Percentiles rank a stretch among this genome's conserved stretches.
These are phyloP conservation scores for Globisporangium iwayamae DNA, from an alignment of 352 stramenopile species.

Conservation along the genomic window DNA sequence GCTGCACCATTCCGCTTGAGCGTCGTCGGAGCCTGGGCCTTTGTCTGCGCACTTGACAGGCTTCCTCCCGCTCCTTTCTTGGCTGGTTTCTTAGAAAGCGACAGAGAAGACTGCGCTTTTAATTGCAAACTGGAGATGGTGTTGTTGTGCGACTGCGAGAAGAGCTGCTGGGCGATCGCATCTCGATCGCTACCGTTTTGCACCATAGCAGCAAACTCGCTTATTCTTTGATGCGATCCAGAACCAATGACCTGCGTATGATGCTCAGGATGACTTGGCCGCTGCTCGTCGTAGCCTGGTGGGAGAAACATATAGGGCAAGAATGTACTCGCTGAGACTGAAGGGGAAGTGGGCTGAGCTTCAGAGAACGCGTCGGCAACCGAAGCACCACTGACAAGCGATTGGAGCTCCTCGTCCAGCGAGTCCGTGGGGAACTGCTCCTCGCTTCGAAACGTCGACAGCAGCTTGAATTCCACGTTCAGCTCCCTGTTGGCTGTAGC, in stretches of 20 bases:
- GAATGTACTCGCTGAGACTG: not conserved
- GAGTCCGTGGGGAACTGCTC: constrained; percentile 20
- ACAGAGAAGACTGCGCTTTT: not conserved
- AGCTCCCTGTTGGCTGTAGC: constrained; percentile 10
- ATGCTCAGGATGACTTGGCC: not conserved
- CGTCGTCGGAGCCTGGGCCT: not conserved
- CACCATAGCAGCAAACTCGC: not conserved
- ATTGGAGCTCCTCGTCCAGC: constrained; percentile 12
- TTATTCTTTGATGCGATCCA: not conserved
- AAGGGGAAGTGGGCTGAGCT: not conserved
- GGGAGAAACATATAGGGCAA: constrained; percentile 16
- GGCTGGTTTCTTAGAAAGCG: no score
- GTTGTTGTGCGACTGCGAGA: not conserved
- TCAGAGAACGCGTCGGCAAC: not conserved
- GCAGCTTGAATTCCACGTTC: constrained; percentile 40
- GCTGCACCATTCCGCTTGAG: constrained; percentile 9
- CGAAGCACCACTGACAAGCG: no score
- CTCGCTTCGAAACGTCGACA: constrained; percentile 30
- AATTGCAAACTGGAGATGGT: not conserved
- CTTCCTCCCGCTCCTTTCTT: no score
- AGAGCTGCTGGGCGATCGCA: constrained; percentile 3
- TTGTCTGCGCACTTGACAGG: not conserved
- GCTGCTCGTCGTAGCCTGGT: not conserved
- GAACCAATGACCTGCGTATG: not conserved
- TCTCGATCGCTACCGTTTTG: not conserved